These are phyloP conservation scores for Magnusiomyces ingens DNA, from an alignment of 1,139 yeast genomes.

Conservation along the genomic window DNA sequence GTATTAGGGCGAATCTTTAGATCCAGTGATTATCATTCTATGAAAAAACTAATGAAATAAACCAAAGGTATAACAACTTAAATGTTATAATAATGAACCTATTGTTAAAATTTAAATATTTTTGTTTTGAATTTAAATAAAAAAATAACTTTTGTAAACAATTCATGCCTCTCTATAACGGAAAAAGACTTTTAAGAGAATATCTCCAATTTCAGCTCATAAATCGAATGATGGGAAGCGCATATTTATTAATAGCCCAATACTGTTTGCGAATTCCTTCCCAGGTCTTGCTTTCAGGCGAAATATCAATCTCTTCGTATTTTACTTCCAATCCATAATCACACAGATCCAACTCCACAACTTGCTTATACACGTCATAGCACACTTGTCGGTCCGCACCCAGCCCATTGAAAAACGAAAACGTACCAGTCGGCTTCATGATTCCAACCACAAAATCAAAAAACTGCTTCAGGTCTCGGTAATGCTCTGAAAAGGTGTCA, in stretches of 20 bases:
- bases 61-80: too few relatives aligned
- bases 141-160: background rate
- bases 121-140: background rate
- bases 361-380: slow-evolving; percentile 80
- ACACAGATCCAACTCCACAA: slow-evolving; percentile 71
- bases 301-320: slow-evolving; percentile 34
- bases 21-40: too few relatives aligned
- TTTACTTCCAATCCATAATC: slow-evolving; percentile 68
- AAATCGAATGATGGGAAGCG: slow-evolving; percentile 17
- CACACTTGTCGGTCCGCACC: slow-evolving; percentile 92
- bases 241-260: slow-evolving; percentile 41
- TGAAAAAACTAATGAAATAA: too few relatives aligned
- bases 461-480: slow-evolving; percentile 76
- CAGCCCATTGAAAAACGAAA: slow-evolving; percentile 87
- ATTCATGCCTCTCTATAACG: background rate
- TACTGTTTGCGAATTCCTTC: slow-evolving; percentile 62
- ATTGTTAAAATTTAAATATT: too few relatives aligned
- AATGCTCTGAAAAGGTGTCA: slow-evolving; percentile 89
- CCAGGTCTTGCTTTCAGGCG: slow-evolving; percentile 42
- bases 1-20: too few relatives aligned
- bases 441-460: slow-evolving; percentile 79
- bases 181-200: too few relatives aligned
- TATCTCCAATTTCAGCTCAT: slow-evolving; percentile 4
- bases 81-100: too few relatives aligned
- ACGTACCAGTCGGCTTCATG: slow-evolving; percentile 67